These are phyloP conservation scores for Hypoxylon lenormandii DNA, from an alignment of 495 filamentous ascomycete genomes.

Conservation along the genomic window DNA sequence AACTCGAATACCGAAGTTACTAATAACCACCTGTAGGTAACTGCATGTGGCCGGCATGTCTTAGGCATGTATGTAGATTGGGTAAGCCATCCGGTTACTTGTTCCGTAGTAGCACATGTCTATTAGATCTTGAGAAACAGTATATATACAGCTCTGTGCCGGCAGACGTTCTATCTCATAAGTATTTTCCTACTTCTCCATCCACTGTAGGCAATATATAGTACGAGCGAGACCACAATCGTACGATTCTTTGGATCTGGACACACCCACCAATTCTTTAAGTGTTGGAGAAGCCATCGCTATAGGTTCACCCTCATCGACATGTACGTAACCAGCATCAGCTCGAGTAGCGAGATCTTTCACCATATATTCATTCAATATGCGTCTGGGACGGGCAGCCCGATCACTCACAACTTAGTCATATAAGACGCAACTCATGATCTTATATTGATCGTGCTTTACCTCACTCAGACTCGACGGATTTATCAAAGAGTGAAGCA, in stretches of 20 bases:
- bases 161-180: background rate
- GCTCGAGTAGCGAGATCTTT: too few species aligned
- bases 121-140: background rate
- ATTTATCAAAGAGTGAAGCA: too few species aligned
- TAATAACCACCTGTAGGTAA: slow-evolving; percentile 27
- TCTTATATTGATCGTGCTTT: too few species aligned
- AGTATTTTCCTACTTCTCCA: background rate
- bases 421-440: too few species aligned
- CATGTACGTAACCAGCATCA: background rate
- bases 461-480: too few species aligned
- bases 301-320: background rate
- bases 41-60: slow-evolving; percentile 8
- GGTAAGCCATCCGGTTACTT: slow-evolving; percentile 8
- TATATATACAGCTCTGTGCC: background rate
- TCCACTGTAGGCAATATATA: slow-evolving; percentile 7
- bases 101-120: slow-evolving; percentile 5
- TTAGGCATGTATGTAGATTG: slow-evolving; percentile 29
- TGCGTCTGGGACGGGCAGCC: too few species aligned
- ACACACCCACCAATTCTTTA: slow-evolving; percentile 2
- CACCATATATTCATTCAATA: too few species aligned
- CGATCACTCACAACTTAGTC: too few species aligned
- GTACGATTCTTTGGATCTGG: slow-evolving; percentile 29
- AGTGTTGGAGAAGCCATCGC: slow-evolving; percentile 10
- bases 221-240: slow-evolving; percentile 16
- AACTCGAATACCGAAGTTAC: slow-evolving; percentile 11